A percentile compares a stretch with the other conserved stretches of the same genome.
Evolutionary conservation across 108 stramenopile species (phyloP).

Genomic region (Chaetoceros muelleri): DNA sequence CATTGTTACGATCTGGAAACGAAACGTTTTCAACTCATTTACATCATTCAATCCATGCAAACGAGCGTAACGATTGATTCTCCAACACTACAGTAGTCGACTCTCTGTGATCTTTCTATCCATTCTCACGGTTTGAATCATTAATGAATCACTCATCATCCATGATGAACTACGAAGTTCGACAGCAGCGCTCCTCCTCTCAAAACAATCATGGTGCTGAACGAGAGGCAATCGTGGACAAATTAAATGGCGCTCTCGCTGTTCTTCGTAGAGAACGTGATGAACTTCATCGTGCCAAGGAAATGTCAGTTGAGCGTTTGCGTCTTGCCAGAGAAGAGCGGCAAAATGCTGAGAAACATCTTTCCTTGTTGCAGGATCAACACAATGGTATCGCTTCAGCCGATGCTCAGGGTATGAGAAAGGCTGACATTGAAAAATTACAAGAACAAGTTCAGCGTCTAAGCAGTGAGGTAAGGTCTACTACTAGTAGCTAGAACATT

Average conservation of each 20-base stretch:
- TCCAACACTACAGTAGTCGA: too few relatives aligned
- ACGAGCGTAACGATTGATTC: too few relatives aligned
- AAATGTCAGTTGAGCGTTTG: constrained; percentile 3
- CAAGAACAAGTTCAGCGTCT: constrained; percentile 5
- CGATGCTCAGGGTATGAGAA: neutral
- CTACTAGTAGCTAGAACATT: too few relatives aligned
- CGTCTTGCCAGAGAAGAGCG: constrained; percentile 8
- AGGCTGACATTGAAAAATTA: neutral
- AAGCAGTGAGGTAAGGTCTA: neutral
- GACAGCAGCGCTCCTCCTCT: too few relatives aligned
- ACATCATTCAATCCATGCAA: too few relatives aligned
- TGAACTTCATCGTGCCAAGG: constrained; percentile 6
- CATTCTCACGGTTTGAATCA: too few relatives aligned
- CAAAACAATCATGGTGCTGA: too few relatives aligned
- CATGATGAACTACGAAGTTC: too few relatives aligned
- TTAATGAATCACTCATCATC: too few relatives aligned
- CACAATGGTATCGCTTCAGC: neutral
- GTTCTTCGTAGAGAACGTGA: constrained; percentile 8
- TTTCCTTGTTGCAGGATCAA: neutral
- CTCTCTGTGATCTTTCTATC: too few relatives aligned
- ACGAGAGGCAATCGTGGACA: constrained; percentile 8
- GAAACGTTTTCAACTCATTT: too few relatives aligned
- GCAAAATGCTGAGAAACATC: neutral
- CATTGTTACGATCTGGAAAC: too few relatives aligned
- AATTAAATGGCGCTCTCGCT: constrained; percentile 9